Evolutionary conservation across 306 rosid genomes (phyloP).

Genomic region (Mimosa bimucronata): DNA sequence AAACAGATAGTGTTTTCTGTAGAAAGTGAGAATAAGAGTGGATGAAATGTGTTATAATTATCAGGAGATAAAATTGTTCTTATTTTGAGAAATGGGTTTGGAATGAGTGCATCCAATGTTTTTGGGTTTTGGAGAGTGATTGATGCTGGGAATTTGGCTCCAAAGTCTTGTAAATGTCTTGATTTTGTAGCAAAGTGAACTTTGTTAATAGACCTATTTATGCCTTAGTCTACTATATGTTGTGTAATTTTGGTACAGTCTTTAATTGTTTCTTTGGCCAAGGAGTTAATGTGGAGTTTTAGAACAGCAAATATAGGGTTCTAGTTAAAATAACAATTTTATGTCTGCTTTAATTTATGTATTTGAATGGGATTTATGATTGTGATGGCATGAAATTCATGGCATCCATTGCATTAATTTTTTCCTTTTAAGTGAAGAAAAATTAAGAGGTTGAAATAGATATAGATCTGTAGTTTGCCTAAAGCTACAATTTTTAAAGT

Average conservation of each 20-base stretch:
- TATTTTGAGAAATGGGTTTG: background rate
- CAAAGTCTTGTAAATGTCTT: background rate
- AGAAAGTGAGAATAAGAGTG: background rate
- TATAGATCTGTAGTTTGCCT: conserved; percentile 12
- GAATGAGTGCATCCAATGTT: conserved; percentile 2
- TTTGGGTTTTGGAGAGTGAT: background rate
- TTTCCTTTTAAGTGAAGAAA: background rate
- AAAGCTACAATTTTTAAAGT: conserved; percentile 5
- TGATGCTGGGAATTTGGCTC: background rate
- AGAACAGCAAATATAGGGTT: background rate
- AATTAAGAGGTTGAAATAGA: conserved; percentile 13
- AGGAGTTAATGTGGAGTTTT: background rate
- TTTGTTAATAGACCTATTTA: background rate
- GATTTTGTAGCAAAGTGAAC: background rate
- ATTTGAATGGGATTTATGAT: background rate
- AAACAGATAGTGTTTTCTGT: background rate
- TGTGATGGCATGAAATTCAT: conserved; percentile 1
- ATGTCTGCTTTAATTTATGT: background rate
- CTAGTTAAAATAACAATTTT: background rate
- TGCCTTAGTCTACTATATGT: background rate
- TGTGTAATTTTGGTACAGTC: background rate
- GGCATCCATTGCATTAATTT: background rate
- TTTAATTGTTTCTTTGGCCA: background rate
- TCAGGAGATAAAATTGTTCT: background rate
- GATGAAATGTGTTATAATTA: background rate